phyloP scores from a whole-genome alignment of 768 basidiomycete species.

The Russula vinacea region DNA sequence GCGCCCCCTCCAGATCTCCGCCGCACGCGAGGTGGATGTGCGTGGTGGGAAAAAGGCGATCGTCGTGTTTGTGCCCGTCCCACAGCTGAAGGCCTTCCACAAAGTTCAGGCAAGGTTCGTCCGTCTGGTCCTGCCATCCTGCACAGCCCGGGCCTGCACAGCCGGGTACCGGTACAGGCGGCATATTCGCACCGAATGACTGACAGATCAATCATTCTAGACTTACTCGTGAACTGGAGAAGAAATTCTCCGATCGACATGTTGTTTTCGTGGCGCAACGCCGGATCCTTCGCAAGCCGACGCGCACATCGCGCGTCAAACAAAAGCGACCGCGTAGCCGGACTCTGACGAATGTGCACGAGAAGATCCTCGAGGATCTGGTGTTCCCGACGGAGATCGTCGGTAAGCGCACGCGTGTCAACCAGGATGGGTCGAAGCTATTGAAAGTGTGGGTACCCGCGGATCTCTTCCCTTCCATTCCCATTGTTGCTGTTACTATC shows the following conservation, averaged over 20 bases:
- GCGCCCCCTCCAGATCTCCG: constrained; percentile 92
- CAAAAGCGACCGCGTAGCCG: constrained; percentile 97
- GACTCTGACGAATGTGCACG: constrained; percentile 96
- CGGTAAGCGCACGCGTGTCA: constrained; percentile 94
- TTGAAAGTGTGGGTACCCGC: constrained; percentile 85
- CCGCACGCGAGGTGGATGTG: constrained; percentile 98
- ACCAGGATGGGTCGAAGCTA: constrained; percentile 90
- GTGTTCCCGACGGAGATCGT: constrained; percentile 99
- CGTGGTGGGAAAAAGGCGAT: constrained; percentile 99
- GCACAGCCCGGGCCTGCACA: background rate
- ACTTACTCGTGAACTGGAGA: constrained; percentile 97
- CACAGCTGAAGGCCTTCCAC: constrained; percentile 97
- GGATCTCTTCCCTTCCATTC: constrained; percentile 8
- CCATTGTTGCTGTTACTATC: constrained; percentile 16
- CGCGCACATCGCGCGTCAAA: constrained; percentile 85
- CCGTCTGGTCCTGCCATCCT: background rate
- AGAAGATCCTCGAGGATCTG: constrained; percentile 97
- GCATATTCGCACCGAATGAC: background rate
- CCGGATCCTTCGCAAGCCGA: constrained; percentile 96
- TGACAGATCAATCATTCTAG: constrained; percentile 41
- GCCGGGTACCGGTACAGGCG: background rate
- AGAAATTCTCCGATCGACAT: constrained; percentile 99
- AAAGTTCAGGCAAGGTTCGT: constrained; percentile 92
- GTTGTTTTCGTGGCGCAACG: constrained; percentile 99
- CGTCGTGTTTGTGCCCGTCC: constrained; percentile 95